phyloP scores from a whole-genome alignment of 352 stramenopile genomes.

The Phytopythium mirpurense region DNA sequence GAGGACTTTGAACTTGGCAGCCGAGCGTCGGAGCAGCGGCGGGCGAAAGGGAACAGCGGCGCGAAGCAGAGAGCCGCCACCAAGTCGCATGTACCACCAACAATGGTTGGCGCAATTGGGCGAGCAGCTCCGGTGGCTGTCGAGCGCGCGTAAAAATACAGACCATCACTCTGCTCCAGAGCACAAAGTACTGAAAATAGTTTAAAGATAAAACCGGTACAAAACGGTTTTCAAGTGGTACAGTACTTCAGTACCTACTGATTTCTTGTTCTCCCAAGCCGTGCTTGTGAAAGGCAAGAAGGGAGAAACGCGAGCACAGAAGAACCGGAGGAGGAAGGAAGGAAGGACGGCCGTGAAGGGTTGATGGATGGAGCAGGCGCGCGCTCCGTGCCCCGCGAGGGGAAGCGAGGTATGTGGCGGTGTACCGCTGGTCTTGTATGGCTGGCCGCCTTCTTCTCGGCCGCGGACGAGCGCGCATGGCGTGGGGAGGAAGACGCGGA shows the following conservation, averaged over 20 bases:
- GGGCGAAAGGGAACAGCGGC: constrained; percentile 1
- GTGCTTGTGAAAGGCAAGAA: too few relatives aligned
- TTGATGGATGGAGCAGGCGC: constrained; percentile 4
- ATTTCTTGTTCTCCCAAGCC: too few relatives aligned
- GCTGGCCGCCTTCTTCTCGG: background rate
- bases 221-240: too few relatives aligned
- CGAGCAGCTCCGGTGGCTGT: background rate
- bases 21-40: background rate
- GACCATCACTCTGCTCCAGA: too few relatives aligned
- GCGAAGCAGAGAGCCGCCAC: constrained; percentile 1
- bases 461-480: background rate
- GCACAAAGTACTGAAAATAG: too few relatives aligned
- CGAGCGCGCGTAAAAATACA: background rate
- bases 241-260: too few relatives aligned
- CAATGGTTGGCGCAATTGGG: background rate
- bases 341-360: background rate
- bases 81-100: constrained; percentile 27
- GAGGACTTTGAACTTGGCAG: background rate
- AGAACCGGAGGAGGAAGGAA: background rate
- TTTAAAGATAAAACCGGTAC: too few relatives aligned
- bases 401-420: background rate
- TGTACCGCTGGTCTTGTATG: background rate
- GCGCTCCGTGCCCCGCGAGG: background rate
- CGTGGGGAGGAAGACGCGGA: background rate
- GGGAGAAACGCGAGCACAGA: constrained; percentile 3